A percentile compares a stretch with the other conserved stretches of the same genome.
Evolutionary conservation across 371 early-diverging fungal genomes (phyloP).

Genomic region (Mucor circinelloides): DNA sequence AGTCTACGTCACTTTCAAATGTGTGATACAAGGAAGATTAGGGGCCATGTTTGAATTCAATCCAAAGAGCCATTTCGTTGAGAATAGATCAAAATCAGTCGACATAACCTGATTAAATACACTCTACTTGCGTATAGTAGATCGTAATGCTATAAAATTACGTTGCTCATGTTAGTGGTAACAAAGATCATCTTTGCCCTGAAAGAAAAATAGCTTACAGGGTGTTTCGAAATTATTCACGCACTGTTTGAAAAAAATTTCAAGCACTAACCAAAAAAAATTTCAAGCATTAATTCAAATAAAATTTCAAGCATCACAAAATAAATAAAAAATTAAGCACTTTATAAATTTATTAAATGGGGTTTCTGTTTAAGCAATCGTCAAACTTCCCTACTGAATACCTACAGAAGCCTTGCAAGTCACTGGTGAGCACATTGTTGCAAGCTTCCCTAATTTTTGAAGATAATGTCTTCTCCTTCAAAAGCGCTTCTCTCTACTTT

Average conservation of each 20-base stretch:
- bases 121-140: not conserved
- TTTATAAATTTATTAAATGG: not conserved
- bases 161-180: too few species aligned
- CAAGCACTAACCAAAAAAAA: too few species aligned
- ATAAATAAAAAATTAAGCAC: too few species aligned
- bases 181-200: too few species aligned
- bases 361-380: too few species aligned
- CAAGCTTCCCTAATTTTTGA: slow-evolving; percentile 7
- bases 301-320: too few species aligned
- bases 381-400: not conserved
- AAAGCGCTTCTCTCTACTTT: slow-evolving; percentile 12
- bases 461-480: slow-evolving; percentile 9
- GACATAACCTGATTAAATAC: not conserved
- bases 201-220: too few species aligned
- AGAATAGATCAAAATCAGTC: not conserved
- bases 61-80: not conserved
- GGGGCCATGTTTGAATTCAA: slow-evolving; percentile 1
- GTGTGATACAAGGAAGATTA: not conserved
- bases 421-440: too few species aligned
- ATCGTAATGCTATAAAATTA: too few species aligned
- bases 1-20: not conserved
- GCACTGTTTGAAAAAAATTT: too few species aligned
- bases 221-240: too few species aligned
- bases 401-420: not conserved
- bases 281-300: too few species aligned